Conservation (phyloP, 805 yeast species). For the Pichia cephalocereana region DNA sequence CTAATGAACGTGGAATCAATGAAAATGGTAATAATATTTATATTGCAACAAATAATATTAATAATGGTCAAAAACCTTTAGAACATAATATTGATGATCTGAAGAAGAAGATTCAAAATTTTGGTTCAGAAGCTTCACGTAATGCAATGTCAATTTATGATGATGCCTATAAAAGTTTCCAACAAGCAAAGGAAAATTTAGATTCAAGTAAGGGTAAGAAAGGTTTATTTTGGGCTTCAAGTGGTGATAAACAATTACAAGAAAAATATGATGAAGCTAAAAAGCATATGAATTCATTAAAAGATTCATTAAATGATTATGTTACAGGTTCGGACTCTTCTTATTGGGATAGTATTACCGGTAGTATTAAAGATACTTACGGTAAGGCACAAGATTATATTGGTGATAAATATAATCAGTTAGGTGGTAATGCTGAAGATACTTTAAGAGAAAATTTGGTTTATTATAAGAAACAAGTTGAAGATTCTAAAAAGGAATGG, state of each 20-base stretch:
- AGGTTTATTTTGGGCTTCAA: conserved; percentile 8
- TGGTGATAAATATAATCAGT: conserved; percentile 27
- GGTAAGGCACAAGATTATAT: conserved; percentile 8
- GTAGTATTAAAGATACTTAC: conserved; percentile 4
- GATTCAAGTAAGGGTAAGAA: conserved; percentile 24
- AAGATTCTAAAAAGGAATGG: conserved; percentile 19
- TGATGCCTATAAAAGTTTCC: conserved; percentile 18
- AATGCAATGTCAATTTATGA: conserved; percentile 16
- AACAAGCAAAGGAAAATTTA: conserved; percentile 27
- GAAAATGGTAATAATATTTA: conserved; percentile 18
- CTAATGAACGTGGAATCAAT: background rate
- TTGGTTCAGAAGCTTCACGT: conserved; percentile 7
- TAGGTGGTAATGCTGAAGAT: conserved; percentile 16
- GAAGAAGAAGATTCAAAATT: background rate
- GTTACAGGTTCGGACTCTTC: background rate
- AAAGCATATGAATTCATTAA: conserved; percentile 9
- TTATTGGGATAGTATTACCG: background rate
- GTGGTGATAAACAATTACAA: conserved; percentile 12
- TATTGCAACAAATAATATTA: conserved; percentile 13
- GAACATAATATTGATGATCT: background rate
- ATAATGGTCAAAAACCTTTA: background rate
- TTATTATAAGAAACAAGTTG: conserved; percentile 18
- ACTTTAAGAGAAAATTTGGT: conserved; percentile 16
- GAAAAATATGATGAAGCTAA: conserved; percentile 12
- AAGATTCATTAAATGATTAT: conserved; percentile 5